A percentile compares a stretch with the other conserved stretches of the same genome.
These are phyloP conservation scores for Rehmannia glutinosa DNA, from an alignment of 257 asterid species.

Conservation along the genomic window DNA sequence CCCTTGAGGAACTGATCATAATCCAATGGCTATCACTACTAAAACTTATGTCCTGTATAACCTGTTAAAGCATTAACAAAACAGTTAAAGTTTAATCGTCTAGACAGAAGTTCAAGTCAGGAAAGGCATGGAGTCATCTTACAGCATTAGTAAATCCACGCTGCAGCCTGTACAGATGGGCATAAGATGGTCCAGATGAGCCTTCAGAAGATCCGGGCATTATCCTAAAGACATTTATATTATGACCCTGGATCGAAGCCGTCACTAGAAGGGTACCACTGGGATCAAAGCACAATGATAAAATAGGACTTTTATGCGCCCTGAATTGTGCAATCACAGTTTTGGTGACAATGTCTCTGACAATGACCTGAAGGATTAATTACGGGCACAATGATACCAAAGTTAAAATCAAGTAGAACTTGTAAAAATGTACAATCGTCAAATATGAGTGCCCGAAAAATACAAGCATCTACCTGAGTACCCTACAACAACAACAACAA, in stretches of 20 bases:
- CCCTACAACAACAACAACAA: no score
- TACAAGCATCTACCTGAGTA: no score
- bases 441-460: neutral
- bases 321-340: constrained; percentile 74
- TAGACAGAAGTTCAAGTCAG: neutral
- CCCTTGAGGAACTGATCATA: constrained; percentile 62
- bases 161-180: constrained; percentile 78
- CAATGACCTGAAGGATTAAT: constrained; percentile 59
- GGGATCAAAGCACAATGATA: constrained; percentile 48
- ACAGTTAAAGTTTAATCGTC: neutral
- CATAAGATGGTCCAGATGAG: constrained; percentile 40
- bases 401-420: neutral
- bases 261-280: constrained; percentile 58
- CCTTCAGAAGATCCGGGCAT: constrained; percentile 39
- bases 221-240: constrained; percentile 66
- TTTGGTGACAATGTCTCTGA: constrained; percentile 67
- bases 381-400: neutral
- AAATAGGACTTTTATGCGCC: constrained; percentile 77
- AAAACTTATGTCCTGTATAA: constrained; percentile 90
- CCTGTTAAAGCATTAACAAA: constrained; percentile 40
- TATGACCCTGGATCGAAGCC: constrained; percentile 93
- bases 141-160: constrained; percentile 92
- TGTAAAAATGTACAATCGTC: neutral
- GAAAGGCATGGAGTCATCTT: constrained; percentile 25
- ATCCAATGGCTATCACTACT: constrained; percentile 78